Evolutionary conservation across 108 stramenopile genomes (phyloP).

Genomic region (Cyclotella baltica): DNA sequence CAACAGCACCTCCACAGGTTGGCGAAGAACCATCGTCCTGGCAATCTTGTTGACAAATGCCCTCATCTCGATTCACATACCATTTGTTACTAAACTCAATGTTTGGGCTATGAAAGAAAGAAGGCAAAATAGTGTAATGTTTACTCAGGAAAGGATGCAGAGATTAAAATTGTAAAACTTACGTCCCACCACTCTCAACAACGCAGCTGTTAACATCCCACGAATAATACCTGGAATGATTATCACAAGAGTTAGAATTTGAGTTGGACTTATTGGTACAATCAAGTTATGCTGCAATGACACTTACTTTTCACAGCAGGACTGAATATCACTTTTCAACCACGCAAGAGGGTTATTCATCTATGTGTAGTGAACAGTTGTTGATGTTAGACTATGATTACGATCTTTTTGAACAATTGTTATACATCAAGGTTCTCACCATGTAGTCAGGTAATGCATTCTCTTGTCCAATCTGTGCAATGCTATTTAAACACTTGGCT

Average conservation of each 20-base stretch:
- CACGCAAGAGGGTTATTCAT: not conserved
- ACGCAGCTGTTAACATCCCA: not conserved
- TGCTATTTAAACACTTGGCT: conserved; percentile 11
- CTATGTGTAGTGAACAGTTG: too few relatives aligned
- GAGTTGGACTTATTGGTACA: not conserved
- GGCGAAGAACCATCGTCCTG: not conserved
- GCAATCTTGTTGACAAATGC: conserved; percentile 7
- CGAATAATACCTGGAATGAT: conserved; percentile 6
- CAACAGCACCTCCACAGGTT: conserved; percentile 7
- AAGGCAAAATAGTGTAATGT: too few relatives aligned
- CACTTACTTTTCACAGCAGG: not conserved
- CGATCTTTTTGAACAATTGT: too few relatives aligned
- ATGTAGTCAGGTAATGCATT: conserved; percentile 3
- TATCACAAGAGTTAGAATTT: too few relatives aligned
- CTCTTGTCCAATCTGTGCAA: conserved; percentile 8
- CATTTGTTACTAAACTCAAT: conserved; percentile 3
- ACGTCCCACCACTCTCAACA: conserved; percentile 11
- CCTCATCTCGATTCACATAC: conserved; percentile 5
- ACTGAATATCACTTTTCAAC: not conserved
- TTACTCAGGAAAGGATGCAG: too few relatives aligned
- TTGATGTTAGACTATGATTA: too few relatives aligned
- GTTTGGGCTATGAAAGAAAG: not conserved
- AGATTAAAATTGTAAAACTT: not conserved
- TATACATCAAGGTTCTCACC: conserved; percentile 1
- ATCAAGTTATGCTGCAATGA: not conserved